Evolutionary conservation across 2,329 filamentous ascomycete genomes (phyloP), one percentile per base, ranked within the genome.

Genomic region (Fusarium solani-melongenae): DNA sequence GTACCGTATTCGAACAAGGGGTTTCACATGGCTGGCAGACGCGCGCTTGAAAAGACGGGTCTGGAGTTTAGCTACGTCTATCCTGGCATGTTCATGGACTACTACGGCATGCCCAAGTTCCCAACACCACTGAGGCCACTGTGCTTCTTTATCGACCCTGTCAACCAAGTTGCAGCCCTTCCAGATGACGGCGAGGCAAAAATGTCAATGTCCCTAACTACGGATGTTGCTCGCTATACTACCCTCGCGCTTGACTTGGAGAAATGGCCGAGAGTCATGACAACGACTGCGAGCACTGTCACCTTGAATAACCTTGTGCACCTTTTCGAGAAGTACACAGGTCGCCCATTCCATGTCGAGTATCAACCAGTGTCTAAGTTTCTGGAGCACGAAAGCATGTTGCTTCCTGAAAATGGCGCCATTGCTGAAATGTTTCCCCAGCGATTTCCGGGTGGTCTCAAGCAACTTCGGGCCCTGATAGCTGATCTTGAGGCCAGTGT

Each of bases 21-120:
- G 36, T 81, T 76, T 33, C 81, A 82, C 58, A 34, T 75, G 6
- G 53, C 55, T 10, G 79, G 75, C 10, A 69, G 81, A 36, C 73
- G 70, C 17, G 79, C 76, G 61, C 76, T 82, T 14, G 79, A 76
- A 60, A 76, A 76, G 68, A 81, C 79, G 7, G 70, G 64, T 2
- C 79, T 82, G 15, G 79, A 82, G 65, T 82, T 79, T 53, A 62
- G 79, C 3, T 82, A 81, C 72, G 72, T 82, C 49, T 82, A 82
- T 64, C 75, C 79, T 3, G 81, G 81, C 36, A 82, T 82, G 81
- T 81, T 82, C 64, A 82, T 82, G 79, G 81, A 82, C 69, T 82
- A 82, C 62, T 82, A 80, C 55, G 81, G 76, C 41, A 63, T 81
- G 69, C 81, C 81, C 1, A 66, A 70, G 6, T 71, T 80, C 5